Base-by-base conservation (phyloP, 768 basidiomycete species). In the Bullera alba region DNA sequence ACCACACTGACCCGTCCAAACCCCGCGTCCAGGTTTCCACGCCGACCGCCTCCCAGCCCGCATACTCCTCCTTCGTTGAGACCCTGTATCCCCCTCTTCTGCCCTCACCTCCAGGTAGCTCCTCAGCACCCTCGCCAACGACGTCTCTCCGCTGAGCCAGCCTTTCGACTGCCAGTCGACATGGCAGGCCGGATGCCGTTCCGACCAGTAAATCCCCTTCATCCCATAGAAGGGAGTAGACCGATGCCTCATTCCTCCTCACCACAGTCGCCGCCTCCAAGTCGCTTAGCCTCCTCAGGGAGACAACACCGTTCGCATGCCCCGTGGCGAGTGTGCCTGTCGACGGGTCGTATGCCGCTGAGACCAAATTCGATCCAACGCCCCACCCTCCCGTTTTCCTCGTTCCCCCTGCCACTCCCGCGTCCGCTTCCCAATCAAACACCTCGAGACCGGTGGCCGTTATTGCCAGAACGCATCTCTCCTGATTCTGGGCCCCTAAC, bases 231-330 rank as follows among this genome's bases (percentile, higher is more conserved):
- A 78, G 75, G 60, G 84, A 80, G 58, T 80, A 80, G 3, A 86
- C 53, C 0, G 76, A 71, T 0, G 84, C 76, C 6, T 82, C 58
- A 2, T 84, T 85, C 5, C 69, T 69, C 2, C 71, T 69, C 12
- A 82, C 79, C 2, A 84, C 85, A 10, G 81, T 82, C 0, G 79
- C 82, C n/a, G n/a, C n/a, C n/a, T n/a, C n/a, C n/a, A n/a, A n/a
- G n/a, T n/a, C n/a, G n/a, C n/a, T n/a, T 10, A 39, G 10, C 22
- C 8, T 14, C 19, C 37, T 8, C 10, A 39, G 37, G 8, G 37
- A 39, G 16, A 75, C 74, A 17, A 82, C 61, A 2, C 73, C 71
- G 45, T 38, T 17, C 12, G 29, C 25, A 15, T 35, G 15, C 16
- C 32, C 37, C 27, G 34, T n/a, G 23, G 58, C 23, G 5, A 45